Conservation (phyloP, 768 basidiomycete species). For the Mycena haematopus region DNA sequence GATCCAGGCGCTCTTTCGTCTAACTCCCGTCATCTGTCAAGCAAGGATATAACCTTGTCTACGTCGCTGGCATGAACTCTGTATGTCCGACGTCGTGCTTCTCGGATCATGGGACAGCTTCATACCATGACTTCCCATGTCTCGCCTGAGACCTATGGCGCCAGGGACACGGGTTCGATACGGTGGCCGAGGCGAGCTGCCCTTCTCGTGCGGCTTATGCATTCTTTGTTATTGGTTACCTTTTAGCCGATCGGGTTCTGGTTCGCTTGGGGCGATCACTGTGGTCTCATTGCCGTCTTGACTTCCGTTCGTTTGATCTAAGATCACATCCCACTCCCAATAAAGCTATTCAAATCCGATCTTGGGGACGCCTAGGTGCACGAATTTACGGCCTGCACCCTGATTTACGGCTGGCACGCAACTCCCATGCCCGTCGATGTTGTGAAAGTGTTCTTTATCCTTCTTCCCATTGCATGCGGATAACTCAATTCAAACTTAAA, state of each 20-base stretch:
- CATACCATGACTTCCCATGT: slow-evolving; percentile 25
- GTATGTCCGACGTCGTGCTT: slow-evolving; percentile 30
- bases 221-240: slow-evolving; percentile 26
- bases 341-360: slow-evolving; percentile 17
- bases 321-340: slow-evolving; percentile 19
- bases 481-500: slow-evolving; percentile 70
- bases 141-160: slow-evolving; percentile 25
- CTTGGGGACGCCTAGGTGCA: slow-evolving; percentile 13
- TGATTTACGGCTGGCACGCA: slow-evolving; percentile 27
- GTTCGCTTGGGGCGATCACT: slow-evolving; percentile 23
- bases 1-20: slow-evolving; percentile 23
- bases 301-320: slow-evolving; percentile 19
- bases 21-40: slow-evolving; percentile 25
- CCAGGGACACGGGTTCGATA: slow-evolving; percentile 19
- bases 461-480: slow-evolving; percentile 51
- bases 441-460: slow-evolving; percentile 32
- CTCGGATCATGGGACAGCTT: slow-evolving; percentile 26
- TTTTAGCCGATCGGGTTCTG: slow-evolving; percentile 28
- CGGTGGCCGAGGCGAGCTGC: slow-evolving; percentile 20
- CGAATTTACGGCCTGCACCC: slow-evolving; percentile 24
- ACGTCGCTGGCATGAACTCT: slow-evolving; percentile 24
- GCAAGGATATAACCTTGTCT: slow-evolving; percentile 30
- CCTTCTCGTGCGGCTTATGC: slow-evolving; percentile 26
- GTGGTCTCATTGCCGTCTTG: slow-evolving; percentile 18
- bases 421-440: slow-evolving; percentile 30